Evolutionary conservation across 208 protist species (phyloP).

Genomic region (Trypanosoma scelopori): DNA sequence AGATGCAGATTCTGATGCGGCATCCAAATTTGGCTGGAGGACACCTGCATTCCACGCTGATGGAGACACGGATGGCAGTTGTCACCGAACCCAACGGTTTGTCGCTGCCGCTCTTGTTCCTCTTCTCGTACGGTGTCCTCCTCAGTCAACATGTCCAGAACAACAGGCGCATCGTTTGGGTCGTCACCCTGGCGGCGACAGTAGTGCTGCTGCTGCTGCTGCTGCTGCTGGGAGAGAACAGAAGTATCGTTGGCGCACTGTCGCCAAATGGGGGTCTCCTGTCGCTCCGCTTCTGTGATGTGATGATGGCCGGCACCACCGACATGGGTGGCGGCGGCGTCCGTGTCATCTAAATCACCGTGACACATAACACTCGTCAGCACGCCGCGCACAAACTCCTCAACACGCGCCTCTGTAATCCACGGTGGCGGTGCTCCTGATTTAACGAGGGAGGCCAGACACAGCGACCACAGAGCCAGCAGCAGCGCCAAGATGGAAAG

Average conservation of each 20-base stretch:
- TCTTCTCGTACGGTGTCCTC: background rate
- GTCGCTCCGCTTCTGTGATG: too few relatives aligned
- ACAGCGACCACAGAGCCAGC: conserved; percentile 12
- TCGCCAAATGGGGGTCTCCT: too few relatives aligned
- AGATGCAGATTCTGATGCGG: conserved; percentile 1
- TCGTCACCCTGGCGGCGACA: too few relatives aligned
- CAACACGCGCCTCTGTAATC: conserved; percentile 37
- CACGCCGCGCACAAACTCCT: conserved; percentile 43
- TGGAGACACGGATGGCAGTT: too few relatives aligned
- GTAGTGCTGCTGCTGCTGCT: too few relatives aligned
- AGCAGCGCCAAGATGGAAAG: background rate
- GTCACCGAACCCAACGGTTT: too few relatives aligned
- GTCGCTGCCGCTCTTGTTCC: background rate
- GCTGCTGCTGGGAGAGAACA: too few relatives aligned
- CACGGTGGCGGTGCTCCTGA: conserved; percentile 38
- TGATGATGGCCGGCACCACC: too few relatives aligned
- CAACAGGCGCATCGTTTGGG: too few relatives aligned
- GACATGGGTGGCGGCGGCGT: too few relatives aligned
- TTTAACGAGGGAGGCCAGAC: conserved; percentile 14
- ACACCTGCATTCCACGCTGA: background rate
- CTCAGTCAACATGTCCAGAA: background rate
- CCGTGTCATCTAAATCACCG: background rate
- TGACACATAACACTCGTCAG: conserved; percentile 15
- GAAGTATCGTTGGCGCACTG: too few relatives aligned
- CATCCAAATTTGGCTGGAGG: background rate